phyloP scores from a whole-genome alignment of 768 basidiomycete species.

The Boletus pseudopeckii region DNA sequence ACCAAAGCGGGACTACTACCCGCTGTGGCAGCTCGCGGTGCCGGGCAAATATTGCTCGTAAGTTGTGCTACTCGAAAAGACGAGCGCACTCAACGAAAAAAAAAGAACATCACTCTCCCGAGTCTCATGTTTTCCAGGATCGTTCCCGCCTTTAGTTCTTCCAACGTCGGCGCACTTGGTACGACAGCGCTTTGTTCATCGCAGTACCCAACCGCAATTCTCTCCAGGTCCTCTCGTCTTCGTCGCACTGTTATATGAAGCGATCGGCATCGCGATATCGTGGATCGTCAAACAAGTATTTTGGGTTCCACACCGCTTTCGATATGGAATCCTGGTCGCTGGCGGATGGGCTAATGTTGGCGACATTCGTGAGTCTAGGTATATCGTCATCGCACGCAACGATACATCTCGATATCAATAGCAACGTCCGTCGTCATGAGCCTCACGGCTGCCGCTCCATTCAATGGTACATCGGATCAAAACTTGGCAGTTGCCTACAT shows the following conservation, averaged over 20 bases:
- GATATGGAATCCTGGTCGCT: slow-evolving; percentile 66
- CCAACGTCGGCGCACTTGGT: slow-evolving; percentile 58
- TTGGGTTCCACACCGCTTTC: slow-evolving; percentile 76
- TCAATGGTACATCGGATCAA: slow-evolving; percentile 55
- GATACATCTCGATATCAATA: slow-evolving; percentile 20
- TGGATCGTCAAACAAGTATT: slow-evolving; percentile 59
- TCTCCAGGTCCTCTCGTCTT: slow-evolving; percentile 57
- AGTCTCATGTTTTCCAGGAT: slow-evolving; percentile 71
- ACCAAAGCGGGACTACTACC: slow-evolving; percentile 63
- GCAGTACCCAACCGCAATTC: not conserved
- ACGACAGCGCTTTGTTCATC: slow-evolving; percentile 5
- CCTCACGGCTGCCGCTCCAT: slow-evolving; percentile 58
- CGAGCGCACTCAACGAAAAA: not conserved
- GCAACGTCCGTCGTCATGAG: slow-evolving; percentile 66
- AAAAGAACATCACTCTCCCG: slow-evolving; percentile 56
- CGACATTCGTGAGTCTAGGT: slow-evolving; percentile 55
- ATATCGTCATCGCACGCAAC: not conserved
- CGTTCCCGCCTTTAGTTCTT: slow-evolving; percentile 57
- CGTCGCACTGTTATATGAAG: slow-evolving; percentile 56
- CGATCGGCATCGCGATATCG: slow-evolving; percentile 50
- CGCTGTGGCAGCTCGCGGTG: slow-evolving; percentile 52
- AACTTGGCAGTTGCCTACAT: slow-evolving; percentile 66
- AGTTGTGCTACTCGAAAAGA: not conserved
- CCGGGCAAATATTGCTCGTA: slow-evolving; percentile 60
- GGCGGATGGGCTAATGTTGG: slow-evolving; percentile 69